Conservation (phyloP, 495 filamentous ascomycete genomes). For the Xylaria grammica region DNA sequence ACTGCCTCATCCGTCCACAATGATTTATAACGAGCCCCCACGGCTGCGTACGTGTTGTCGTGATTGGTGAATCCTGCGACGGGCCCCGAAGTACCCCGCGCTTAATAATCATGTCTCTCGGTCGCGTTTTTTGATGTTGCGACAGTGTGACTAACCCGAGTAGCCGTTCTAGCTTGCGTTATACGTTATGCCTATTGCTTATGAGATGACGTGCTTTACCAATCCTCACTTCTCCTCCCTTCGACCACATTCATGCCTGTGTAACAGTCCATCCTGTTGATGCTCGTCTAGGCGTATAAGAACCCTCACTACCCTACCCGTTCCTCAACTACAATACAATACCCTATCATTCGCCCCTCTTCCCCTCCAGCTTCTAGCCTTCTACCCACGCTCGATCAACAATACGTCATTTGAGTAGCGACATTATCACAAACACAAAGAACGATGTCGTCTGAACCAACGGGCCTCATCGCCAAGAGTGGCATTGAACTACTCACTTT, state of each 20-base stretch:
- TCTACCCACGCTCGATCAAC: not conserved
- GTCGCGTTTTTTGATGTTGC: too few species aligned
- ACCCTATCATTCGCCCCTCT: not conserved
- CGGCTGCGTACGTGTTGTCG: too few species aligned
- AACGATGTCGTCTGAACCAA: conserved; percentile 44
- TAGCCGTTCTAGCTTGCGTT: too few species aligned
- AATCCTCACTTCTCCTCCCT: not conserved
- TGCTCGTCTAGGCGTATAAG: conserved; percentile 8
- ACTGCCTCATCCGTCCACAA: too few species aligned
- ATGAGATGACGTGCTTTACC: not conserved
- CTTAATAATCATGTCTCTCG: too few species aligned
- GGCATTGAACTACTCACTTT: conserved; percentile 63
- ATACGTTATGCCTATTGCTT: too few species aligned
- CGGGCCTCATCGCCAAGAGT: conserved; percentile 59
- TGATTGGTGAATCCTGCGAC: too few species aligned
- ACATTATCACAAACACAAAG: conserved; percentile 13
- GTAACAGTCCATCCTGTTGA: too few species aligned
- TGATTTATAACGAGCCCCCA: too few species aligned
- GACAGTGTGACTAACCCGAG: too few species aligned
- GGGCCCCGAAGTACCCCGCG: too few species aligned
- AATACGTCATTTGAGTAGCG: not conserved
- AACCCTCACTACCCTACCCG: not conserved
- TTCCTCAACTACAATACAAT: not conserved
- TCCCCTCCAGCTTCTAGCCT: not conserved
- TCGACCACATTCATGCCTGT: too few species aligned